Conservation (phyloP, 2,329 filamentous ascomycete species). For the Sordariomycetes sp. region DNA sequence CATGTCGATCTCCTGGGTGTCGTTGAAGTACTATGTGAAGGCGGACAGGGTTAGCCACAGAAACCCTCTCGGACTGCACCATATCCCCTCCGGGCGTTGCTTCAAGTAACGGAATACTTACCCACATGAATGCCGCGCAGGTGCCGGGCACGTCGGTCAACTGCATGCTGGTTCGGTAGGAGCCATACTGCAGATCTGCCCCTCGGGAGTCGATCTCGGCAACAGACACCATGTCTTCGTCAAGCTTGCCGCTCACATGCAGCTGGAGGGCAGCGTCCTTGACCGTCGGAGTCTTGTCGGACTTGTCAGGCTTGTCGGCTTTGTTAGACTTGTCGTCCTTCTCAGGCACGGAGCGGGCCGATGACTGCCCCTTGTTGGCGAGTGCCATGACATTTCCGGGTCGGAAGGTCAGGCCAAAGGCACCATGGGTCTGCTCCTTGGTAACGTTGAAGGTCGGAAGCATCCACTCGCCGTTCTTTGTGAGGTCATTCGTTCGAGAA, state of each 20-base stretch:
- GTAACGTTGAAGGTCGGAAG: conserved; percentile 58
- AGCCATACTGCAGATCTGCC: conserved; percentile 57
- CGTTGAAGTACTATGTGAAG: conserved; percentile 56
- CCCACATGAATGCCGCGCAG: conserved; percentile 74
- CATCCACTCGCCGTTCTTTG: conserved; percentile 48
- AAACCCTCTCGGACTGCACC: neutral
- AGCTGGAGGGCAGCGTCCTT: conserved; percentile 43
- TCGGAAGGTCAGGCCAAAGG: conserved; percentile 54
- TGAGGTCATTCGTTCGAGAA: conserved; percentile 37
- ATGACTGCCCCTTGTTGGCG: conserved; percentile 24
- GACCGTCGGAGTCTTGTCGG: conserved; percentile 24
- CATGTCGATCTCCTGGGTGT: conserved; percentile 73
- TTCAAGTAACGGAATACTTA: conserved; percentile 22
- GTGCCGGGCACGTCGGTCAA: conserved; percentile 52
- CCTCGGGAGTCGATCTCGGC: conserved; percentile 54
- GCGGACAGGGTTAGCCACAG: neutral
- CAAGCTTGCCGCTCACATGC: conserved; percentile 34
- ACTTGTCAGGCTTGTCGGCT: conserved; percentile 27
- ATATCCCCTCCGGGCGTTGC: no score
- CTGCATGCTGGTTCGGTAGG: conserved; percentile 58
- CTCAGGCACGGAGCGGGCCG: conserved; percentile 21
- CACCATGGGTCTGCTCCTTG: conserved; percentile 44
- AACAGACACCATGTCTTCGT: conserved; percentile 43
- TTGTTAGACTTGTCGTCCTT: conserved; percentile 17
- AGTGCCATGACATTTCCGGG: conserved; percentile 46